Evolutionary conservation across 169 alveolate genomes (phyloP), one percentile per base, ranked within the genome.

Genomic region (Besnoitia besnoiti): DNA sequence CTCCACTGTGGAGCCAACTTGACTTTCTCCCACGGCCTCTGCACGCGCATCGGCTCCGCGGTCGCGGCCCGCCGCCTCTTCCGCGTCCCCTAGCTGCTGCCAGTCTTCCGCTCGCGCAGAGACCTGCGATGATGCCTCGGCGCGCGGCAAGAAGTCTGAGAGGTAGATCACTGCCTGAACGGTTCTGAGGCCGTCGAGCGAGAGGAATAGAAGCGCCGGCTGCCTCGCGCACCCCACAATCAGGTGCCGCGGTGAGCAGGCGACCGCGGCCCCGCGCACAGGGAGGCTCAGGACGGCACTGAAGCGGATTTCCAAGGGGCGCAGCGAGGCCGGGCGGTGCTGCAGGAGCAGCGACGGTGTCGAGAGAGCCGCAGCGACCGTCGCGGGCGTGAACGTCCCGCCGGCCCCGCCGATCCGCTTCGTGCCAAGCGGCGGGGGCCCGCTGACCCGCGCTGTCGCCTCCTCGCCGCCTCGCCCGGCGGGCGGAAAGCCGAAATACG

Each of bases 151-250:
- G 59, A 77, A 44, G 59, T 77, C 87, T 4, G 87, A 77, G n/a
- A 77, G 59, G 40, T 77, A 77, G 59, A 77, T 4, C 3, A 77
- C 87, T 2, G 44, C 87, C 3, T 42, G 10, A 0, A 77, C 87
- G 40, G 87, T 77, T 14, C 47, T 21, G n/a, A 77, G 33, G 49
- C 50, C 59, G 8, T 77, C 61, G 19, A 77, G 55, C 5, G 87
- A 55, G 59, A 77, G 87, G 40, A 77, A 77, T n/a, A 77, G 87
- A 21, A 77, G 55, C 37, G 87, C 87, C n/a, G 87, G 87, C 87
- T 77, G 87, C 19, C 87, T 24, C 7, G 87, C 55, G 59, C 87
- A 77, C 39, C 87, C 87, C 2, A 77, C 87, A 7, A 77, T 16
- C 21, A 77, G 40, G 87, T 77, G 87, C 27, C 16, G 3, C 37